phyloP scores from a whole-genome alignment of 129 eudicot genomes.

The Deinandra increscens region DNA sequence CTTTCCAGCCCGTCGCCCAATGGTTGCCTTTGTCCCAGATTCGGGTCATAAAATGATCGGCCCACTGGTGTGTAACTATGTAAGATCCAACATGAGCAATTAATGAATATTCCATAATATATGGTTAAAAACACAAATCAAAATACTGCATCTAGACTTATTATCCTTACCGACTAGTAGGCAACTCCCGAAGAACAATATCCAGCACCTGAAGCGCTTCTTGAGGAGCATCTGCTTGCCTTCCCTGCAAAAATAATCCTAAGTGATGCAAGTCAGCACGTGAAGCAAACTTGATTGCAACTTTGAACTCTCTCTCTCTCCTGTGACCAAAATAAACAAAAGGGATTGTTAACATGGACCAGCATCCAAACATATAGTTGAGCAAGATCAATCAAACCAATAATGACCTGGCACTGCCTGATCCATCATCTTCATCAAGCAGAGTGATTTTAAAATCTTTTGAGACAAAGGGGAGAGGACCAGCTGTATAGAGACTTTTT shows the following conservation, averaged over 20 bases:
- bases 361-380: neutral
- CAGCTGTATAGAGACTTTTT: conserved; percentile 88
- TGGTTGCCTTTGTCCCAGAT: conserved; percentile 62
- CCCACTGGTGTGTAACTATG: conserved; percentile 80
- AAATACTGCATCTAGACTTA: neutral
- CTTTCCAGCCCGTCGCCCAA: conserved; percentile 94
- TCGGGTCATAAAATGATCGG: conserved; percentile 75
- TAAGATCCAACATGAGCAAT: conserved; percentile 8
- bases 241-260: conserved; percentile 77
- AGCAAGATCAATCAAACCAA: conserved; percentile 11
- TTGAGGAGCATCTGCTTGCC: conserved; percentile 94
- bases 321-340: conserved; percentile 32
- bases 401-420: conserved; percentile 55
- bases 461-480: conserved; percentile 79
- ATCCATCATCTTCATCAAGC: conserved; percentile 65
- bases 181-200: conserved; percentile 88
- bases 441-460: conserved; percentile 70
- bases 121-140: neutral
- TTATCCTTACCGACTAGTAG: conserved; percentile 54
- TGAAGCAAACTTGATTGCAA: conserved; percentile 86
- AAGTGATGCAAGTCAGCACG: conserved; percentile 88
- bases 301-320: conserved; percentile 78
- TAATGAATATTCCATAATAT: neutral
- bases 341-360: neutral
- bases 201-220: conserved; percentile 94